These are phyloP conservation scores for Beauveria pseudobassiana DNA, from an alignment of 2,329 filamentous ascomycete genomes.

Conservation along the genomic window DNA sequence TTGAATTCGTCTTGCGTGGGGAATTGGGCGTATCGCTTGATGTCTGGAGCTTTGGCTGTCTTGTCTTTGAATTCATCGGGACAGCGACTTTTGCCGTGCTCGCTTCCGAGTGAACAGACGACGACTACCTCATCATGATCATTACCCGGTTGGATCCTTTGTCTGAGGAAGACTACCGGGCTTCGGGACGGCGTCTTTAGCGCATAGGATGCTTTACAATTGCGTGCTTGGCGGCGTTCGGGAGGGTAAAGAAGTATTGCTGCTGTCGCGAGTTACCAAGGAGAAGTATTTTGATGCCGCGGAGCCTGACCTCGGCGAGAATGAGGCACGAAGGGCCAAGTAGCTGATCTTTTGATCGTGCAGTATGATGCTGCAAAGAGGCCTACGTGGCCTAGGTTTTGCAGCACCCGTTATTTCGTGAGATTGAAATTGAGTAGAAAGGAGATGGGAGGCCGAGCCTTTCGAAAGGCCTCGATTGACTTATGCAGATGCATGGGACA, in stretches of 20 bases:
- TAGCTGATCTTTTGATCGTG: slow-evolving; percentile 23
- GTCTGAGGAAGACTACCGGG: slow-evolving; percentile 14
- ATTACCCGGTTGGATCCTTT: slow-evolving; percentile 17
- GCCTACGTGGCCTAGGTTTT: slow-evolving; percentile 22
- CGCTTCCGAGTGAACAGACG: slow-evolving; percentile 15
- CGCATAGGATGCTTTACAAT: slow-evolving; percentile 20
- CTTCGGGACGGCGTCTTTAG: slow-evolving; percentile 20
- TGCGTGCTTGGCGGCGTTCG: slow-evolving; percentile 18
- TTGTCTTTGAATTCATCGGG: slow-evolving; percentile 24
- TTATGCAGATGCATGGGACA: neutral
- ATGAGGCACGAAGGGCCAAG: slow-evolving; percentile 20
- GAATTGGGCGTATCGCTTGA: slow-evolving; percentile 12
- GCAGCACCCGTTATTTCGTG: neutral
- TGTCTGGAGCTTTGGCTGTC: slow-evolving; percentile 25
- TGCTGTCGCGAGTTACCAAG: slow-evolving; percentile 19
- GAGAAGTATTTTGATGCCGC: slow-evolving; percentile 21
- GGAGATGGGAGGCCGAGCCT: too few relatives aligned
- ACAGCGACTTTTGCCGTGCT: slow-evolving; percentile 20
- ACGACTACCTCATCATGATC: slow-evolving; percentile 17
- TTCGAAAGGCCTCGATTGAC: too few relatives aligned
- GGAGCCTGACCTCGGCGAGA: slow-evolving; percentile 17
- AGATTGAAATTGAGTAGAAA: neutral
- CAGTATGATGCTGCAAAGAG: slow-evolving; percentile 24
- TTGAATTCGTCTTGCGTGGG: neutral
- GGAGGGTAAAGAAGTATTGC: slow-evolving; percentile 17